A percentile compares a stretch with the other conserved stretches of the same genome.
Evolutionary conservation across 352 stramenopile species (phyloP).

Genomic region (Pythium plurisporium): DNA sequence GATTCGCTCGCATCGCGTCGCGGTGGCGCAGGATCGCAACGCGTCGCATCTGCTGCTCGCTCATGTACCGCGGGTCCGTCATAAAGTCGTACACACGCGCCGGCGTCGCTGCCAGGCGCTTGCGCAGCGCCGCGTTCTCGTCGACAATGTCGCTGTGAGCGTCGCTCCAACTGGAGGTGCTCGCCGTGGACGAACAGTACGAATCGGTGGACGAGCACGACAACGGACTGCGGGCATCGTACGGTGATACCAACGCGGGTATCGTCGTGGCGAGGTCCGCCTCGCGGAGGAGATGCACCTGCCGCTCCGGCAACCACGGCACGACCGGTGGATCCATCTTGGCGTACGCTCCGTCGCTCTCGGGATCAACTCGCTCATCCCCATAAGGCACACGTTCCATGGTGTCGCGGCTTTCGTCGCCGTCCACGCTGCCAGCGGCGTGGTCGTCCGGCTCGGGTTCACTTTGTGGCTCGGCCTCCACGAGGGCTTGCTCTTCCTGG

Average conservation of each 20-base stretch:
- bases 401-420: neutral
- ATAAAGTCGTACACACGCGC: constrained; percentile 9
- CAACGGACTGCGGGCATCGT: neutral
- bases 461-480: neutral
- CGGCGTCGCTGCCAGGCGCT: neutral
- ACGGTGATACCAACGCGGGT: neutral
- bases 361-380: no score
- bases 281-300: neutral
- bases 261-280: neutral
- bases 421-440: no score
- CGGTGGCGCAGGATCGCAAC: constrained; percentile 11
- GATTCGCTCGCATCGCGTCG: neutral
- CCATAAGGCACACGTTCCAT: no score
- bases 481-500: neutral
- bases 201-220: constrained; percentile 1
- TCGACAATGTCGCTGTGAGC: neutral
- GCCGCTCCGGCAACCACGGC: neutral
- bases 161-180: neutral
- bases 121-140: constrained; percentile 1
- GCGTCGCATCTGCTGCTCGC: constrained; percentile 11
- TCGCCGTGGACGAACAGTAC: neutral
- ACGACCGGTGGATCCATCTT: no score
- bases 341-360: no score
- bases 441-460: neutral
- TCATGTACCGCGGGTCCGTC: constrained; percentile 1